A percentile compares a stretch with the other conserved stretches of the same genome.
Evolutionary conservation across 202 grass and related monocot species (phyloP).

Genomic region (Carex arenaria): DNA sequence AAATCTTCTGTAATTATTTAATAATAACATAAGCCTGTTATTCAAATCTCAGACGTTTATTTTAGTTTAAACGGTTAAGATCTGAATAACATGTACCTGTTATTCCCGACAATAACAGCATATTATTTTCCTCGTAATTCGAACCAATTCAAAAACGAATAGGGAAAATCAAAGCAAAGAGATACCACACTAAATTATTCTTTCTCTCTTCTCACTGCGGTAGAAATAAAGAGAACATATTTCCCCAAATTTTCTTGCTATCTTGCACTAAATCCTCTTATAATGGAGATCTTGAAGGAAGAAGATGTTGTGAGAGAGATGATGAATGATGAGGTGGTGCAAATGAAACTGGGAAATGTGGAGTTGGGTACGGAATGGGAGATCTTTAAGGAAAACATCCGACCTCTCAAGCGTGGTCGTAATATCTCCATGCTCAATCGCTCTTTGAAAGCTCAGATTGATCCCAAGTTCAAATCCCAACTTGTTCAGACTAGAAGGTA

Average conservation of each 20-base stretch:
- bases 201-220: not conserved
- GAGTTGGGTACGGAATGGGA: slow-evolving; percentile 57
- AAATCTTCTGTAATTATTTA: too few relatives aligned
- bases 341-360: slow-evolving; percentile 25
- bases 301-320: slow-evolving; percentile 35
- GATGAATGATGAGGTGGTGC: slow-evolving; percentile 15
- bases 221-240: not conserved
- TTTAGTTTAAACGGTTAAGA: too few relatives aligned
- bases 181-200: not conserved
- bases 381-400: slow-evolving; percentile 85
- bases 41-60: too few relatives aligned
- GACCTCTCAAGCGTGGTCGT: slow-evolving; percentile 92
- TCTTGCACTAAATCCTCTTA: not conserved
- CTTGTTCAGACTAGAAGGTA: slow-evolving; percentile 46
- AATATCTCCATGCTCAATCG: slow-evolving; percentile 73
- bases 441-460: slow-evolving; percentile 57
- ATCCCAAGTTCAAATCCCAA: slow-evolving; percentile 45
- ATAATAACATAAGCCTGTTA: too few relatives aligned
- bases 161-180: not conserved
- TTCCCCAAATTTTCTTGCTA: not conserved
- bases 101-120: too few relatives aligned
- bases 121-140: not conserved
- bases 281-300: slow-evolving; percentile 26
- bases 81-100: too few relatives aligned
- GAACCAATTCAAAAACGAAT: not conserved